Percentiles rank a stretch among this genome's conserved stretches.
Evolutionary conservation across 108 stramenopile species (phyloP).

Genomic region (Cyclotella cryptica): DNA sequence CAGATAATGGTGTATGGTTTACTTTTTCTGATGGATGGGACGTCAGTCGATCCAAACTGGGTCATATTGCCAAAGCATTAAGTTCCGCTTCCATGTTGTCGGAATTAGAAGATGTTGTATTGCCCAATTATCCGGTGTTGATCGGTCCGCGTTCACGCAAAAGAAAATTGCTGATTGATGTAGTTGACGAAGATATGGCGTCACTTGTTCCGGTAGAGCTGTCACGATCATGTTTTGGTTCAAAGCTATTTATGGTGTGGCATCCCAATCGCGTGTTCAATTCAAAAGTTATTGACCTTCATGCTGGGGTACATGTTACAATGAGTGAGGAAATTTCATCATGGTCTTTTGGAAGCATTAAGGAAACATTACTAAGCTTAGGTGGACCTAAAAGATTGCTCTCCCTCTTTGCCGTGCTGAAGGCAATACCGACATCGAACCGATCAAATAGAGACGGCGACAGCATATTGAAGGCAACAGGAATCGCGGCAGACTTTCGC

Average conservation of each 20-base stretch:
- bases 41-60: conserved; percentile 31
- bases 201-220: conserved; percentile 33
- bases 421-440: conserved; percentile 28
- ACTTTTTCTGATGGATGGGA: conserved; percentile 52
- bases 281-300: conserved; percentile 59
- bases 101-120: conserved; percentile 40
- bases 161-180: conserved; percentile 38
- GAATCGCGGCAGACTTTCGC: conserved; percentile 18
- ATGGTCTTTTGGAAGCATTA: conserved; percentile 62
- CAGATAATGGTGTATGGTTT: conserved; percentile 33
- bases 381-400: conserved; percentile 78
- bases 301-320: conserved; percentile 59
- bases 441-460: not conserved
- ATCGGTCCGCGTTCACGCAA: conserved; percentile 22
- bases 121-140: conserved; percentile 46
- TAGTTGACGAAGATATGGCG: conserved; percentile 37
- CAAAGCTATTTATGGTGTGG: conserved; percentile 77
- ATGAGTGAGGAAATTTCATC: conserved; percentile 44
- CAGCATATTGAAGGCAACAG: not conserved
- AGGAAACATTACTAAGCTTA: conserved; percentile 67
- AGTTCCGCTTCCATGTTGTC: conserved; percentile 44
- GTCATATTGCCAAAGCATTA: conserved; percentile 41
- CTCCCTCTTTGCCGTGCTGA: conserved; percentile 53
- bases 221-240: conserved; percentile 52
- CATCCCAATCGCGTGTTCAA: conserved; percentile 63